Evolutionary conservation across 257 asterid species (phyloP).

Genomic region (Nicotiana tomentosiformis): DNA sequence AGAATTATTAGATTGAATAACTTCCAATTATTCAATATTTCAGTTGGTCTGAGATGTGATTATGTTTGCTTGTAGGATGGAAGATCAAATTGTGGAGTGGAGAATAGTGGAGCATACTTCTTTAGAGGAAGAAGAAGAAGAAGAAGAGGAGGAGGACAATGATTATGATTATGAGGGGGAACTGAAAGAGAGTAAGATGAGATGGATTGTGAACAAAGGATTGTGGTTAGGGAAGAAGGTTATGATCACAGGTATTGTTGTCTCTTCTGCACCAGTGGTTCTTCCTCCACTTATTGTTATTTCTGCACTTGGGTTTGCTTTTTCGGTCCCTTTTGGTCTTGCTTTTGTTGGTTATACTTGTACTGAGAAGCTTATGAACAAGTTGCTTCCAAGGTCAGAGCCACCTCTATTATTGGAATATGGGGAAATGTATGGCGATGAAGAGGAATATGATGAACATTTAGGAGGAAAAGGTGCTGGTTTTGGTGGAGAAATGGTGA

Average conservation of each 20-base stretch:
- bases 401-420: conserved; percentile 16
- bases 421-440: neutral
- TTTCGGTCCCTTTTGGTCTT: conserved; percentile 57
- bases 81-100: conserved; percentile 34
- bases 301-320: conserved; percentile 52
- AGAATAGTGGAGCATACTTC: conserved; percentile 18
- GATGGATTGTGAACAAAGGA: conserved; percentile 41
- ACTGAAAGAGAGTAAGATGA: conserved; percentile 20
- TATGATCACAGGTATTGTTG: conserved; percentile 42
- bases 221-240: conserved; percentile 52
- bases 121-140: conserved; percentile 14
- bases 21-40: neutral
- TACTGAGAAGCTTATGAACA: conserved; percentile 64
- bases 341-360: conserved; percentile 54
- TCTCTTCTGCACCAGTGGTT: conserved; percentile 63
- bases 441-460: conserved; percentile 9
- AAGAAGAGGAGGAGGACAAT: neutral
- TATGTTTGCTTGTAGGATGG: conserved; percentile 31
- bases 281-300: conserved; percentile 60
- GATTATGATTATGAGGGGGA: neutral
- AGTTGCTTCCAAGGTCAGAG: conserved; percentile 35
- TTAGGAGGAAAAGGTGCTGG: neutral
- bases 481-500: neutral
- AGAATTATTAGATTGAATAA: neutral
- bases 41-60: neutral